Percentiles rank a stretch among this genome's conserved stretches.
Evolutionary conservation across 495 filamentous ascomycete species (phyloP).

Genomic region (Evernia prunastri): DNA sequence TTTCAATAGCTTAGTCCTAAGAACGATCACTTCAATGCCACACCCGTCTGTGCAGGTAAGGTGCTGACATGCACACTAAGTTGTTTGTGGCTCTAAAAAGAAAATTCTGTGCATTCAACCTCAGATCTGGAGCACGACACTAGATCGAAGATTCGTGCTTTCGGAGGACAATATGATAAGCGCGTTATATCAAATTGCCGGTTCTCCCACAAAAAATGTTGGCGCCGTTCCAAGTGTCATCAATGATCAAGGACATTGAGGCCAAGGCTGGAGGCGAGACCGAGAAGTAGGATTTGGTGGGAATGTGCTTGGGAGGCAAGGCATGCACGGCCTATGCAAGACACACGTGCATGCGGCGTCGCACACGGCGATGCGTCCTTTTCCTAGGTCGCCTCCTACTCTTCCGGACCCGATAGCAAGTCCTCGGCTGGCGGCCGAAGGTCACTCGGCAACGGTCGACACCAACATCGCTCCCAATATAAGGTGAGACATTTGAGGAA

Average conservation of each 20-base stretch:
- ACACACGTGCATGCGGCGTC: slow-evolving; percentile 16
- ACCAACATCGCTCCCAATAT: slow-evolving; percentile 60
- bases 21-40: no score
- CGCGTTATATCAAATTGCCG: no score
- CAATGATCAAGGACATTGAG: slow-evolving; percentile 50
- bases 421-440: slow-evolving; percentile 64
- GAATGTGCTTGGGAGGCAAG: slow-evolving; percentile 94
- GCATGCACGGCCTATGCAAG: slow-evolving; percentile 32
- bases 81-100: no score
- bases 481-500: slow-evolving; percentile 64
- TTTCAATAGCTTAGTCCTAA: no score
- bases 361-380: no score
- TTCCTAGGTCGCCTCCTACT: slow-evolving; percentile 54
- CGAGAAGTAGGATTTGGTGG: slow-evolving; percentile 70
- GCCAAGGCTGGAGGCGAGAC: slow-evolving; percentile 45
- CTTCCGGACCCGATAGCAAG: slow-evolving; percentile 46
- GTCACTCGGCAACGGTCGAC: slow-evolving; percentile 83
- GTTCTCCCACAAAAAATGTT: no score
- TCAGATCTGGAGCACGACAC: no score
- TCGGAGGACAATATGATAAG: no score
- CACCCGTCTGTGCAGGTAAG: no score
- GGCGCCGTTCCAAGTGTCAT: slow-evolving; percentile 45
- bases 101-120: no score
- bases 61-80: no score
- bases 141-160: no score